phyloP scores from a whole-genome alignment of 2,329 filamentous ascomycete species.

The Dryadomyces quercus-mongolicae region DNA sequence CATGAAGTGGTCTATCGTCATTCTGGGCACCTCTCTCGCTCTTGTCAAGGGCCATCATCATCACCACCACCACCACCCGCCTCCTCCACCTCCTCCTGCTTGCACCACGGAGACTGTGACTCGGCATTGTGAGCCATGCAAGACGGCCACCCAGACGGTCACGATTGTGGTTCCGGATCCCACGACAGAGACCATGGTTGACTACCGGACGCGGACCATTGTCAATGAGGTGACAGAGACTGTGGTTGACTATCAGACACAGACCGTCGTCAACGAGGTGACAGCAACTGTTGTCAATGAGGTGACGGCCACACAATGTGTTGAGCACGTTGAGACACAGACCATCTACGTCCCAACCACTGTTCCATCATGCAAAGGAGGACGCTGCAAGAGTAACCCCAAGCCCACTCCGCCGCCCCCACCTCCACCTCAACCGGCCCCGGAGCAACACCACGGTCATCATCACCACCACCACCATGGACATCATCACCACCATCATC shows the following conservation, averaged over 20 bases:
- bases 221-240: neutral
- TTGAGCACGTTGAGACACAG: neutral
- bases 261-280: neutral
- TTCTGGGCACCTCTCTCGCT: slow-evolving; percentile 7
- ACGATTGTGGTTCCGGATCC: neutral
- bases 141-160: neutral
- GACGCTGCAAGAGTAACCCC: neutral
- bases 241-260: neutral
- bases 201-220: neutral
- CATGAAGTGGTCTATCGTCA: slow-evolving; percentile 11
- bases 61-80: neutral
- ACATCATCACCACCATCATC: neutral
- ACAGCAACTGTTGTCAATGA: neutral
- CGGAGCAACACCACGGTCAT: neutral
- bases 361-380: neutral
- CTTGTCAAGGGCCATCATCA: slow-evolving; percentile 4
- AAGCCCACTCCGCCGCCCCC: neutral
- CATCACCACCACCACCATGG: neutral
- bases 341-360: neutral
- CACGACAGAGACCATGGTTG: neutral
- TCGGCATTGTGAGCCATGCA: neutral
- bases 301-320: neutral
- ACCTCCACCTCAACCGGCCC: neutral
- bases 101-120: slow-evolving; percentile 1
- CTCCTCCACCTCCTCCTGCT: neutral